Evolutionary conservation across 1,284 basidiomycete species (phyloP).

Genomic region (Ustilago bromivora): DNA sequence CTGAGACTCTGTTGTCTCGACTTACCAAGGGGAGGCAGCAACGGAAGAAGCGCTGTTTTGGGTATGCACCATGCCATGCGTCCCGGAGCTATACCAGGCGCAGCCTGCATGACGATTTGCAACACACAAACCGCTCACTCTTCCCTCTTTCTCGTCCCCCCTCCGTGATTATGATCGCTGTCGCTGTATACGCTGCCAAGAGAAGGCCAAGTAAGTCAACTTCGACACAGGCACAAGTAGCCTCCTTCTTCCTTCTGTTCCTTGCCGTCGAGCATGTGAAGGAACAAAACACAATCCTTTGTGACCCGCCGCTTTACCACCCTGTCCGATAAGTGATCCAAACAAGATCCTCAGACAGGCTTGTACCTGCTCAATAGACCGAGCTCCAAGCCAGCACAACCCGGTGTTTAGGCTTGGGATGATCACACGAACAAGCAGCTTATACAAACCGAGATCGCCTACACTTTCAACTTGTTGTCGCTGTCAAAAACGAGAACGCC

Average conservation of each 20-base stretch:
- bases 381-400: background rate
- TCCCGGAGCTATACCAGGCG: conserved; percentile 16
- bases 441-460: background rate
- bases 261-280: background rate
- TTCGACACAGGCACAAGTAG: background rate
- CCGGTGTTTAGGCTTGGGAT: background rate
- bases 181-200: background rate
- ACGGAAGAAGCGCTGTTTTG: background rate
- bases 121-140: background rate
- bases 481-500: background rate
- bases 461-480: background rate
- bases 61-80: conserved; percentile 3
- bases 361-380: background rate
- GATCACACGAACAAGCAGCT: background rate
- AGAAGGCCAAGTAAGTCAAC: background rate
- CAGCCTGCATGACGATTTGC: conserved; percentile 8
- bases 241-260: too few species aligned
- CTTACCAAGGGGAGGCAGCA: background rate
- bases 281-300: background rate
- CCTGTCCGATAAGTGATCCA: too few species aligned
- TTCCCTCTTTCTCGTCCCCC: too few species aligned
- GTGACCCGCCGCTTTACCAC: too few species aligned
- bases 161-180: too few species aligned
- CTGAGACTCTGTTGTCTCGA: background rate
- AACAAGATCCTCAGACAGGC: too few species aligned